A percentile compares a stretch with the other conserved stretches of the same genome.
phyloP scores from a whole-genome alignment of 257 asterid genomes.

The Mitragyna speciosa region DNA sequence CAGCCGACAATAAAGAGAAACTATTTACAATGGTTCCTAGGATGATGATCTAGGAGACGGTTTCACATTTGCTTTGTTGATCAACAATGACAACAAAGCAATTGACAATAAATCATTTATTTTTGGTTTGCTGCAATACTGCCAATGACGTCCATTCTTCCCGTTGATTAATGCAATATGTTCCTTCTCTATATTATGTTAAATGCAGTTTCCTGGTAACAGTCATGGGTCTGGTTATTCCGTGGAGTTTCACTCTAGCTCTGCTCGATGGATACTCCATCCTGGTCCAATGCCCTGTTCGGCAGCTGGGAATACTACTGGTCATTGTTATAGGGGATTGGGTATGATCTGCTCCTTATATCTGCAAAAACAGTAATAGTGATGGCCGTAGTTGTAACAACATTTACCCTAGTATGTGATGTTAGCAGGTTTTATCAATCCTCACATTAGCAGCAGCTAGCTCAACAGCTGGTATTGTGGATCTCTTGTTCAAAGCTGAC shows the following conservation, averaged over 20 bases:
- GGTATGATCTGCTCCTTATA: slow-evolving; percentile 43
- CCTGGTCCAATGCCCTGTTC: slow-evolving; percentile 43
- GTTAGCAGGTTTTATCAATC: slow-evolving; percentile 51
- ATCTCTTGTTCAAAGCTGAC: slow-evolving; percentile 57
- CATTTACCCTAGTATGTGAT: slow-evolving; percentile 5
- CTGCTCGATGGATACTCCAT: slow-evolving; percentile 63
- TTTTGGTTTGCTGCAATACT: background rate
- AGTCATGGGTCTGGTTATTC: slow-evolving; percentile 73
- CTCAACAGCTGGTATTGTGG: slow-evolving; percentile 60
- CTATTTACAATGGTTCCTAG: no score
- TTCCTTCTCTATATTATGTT: background rate
- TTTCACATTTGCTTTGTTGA: no score
- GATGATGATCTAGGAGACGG: no score
- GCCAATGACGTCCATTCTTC: background rate
- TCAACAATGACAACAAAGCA: no score
- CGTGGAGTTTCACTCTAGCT: slow-evolving; percentile 80
- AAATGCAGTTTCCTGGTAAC: slow-evolving; percentile 63
- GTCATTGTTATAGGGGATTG: slow-evolving; percentile 64
- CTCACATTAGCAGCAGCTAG: slow-evolving; percentile 71
- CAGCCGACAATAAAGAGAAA: background rate
- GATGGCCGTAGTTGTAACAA: slow-evolving; percentile 8
- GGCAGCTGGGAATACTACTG: slow-evolving; percentile 50
- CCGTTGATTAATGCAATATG: background rate
- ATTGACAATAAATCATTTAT: background rate
- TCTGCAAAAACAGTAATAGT: background rate